Base-by-base conservation (phyloP, 768 basidiomycete species). In the Tylopilus sp. region DNA sequence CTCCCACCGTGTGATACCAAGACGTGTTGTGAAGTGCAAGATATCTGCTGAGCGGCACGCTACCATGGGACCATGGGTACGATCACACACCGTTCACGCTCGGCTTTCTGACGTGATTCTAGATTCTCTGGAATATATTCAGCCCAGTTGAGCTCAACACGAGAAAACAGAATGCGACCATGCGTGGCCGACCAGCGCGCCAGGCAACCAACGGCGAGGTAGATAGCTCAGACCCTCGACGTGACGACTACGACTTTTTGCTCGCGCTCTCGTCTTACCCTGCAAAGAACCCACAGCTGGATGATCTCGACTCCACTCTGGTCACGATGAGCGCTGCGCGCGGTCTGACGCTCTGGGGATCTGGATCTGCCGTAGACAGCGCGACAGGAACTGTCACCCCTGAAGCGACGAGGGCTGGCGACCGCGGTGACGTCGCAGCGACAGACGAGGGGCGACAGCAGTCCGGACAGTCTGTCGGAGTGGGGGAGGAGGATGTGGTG, bases 221-320 rank as follows among this genome's bases (percentile, higher is more conserved):
- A 24, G 36, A 57, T 17, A 38, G n/a, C 36, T 16, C 30, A n/a
- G 56, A 65, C 49, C 53, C 63, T 57, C 62, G 66, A 25, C 64
- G 58, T 5, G 74, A 78, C 48, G 75, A 79, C 50, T 85, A 83
- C 56, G 82, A 83, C 56, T 83, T 80, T 62, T 56, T 84, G 50
- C 66, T 62, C 31, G 68, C 71, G 38, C 68, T 73, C 45, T 72
- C 80, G 25, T 71, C 71, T 7, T 66, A 73, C 37, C 76, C 74
- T 53, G 75, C 73, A 28, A 74, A 72, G 57, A 60, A 74, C 21
- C 64, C 69, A 25, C 70, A 69, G 31, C 60, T 81, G 53, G 74
- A 72, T 22, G 75, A 82, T 63, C 68, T 87, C 13, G 66, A 76
- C 52, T 82, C 83, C 28, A 69, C 51, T 2, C 62, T 73, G 52